A percentile compares a stretch with the other conserved stretches of the same genome.
Conservation (phyloP, 768 basidiomycete genomes). For the Lepiota subincarnata region DNA sequence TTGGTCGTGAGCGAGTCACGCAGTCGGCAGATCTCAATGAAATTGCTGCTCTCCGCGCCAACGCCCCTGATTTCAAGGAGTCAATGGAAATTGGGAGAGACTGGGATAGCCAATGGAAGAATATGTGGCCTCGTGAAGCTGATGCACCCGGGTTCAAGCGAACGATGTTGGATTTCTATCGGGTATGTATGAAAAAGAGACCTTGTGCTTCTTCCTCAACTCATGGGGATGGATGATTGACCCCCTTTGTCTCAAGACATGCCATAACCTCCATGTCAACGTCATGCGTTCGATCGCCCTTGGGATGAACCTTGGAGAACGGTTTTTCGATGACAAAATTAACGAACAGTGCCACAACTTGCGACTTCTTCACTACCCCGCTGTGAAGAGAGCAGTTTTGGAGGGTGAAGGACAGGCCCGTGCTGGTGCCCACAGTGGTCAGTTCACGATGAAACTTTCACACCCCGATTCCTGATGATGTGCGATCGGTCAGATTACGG, state of each 20-base stretch:
- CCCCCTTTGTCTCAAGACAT: conserved; percentile 40
- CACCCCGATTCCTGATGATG: background rate
- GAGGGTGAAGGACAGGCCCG: conserved; percentile 66
- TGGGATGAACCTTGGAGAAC: conserved; percentile 68
- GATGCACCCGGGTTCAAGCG: conserved; percentile 64
- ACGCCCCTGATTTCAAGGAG: conserved; percentile 81
- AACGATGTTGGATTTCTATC: conserved; percentile 74
- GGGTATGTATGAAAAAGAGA: conserved; percentile 32
- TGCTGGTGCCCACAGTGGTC: conserved; percentile 79
- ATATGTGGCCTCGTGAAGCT: conserved; percentile 70
- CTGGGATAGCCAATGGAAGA: conserved; percentile 73
- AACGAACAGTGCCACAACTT: conserved; percentile 79
- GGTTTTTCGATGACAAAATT: conserved; percentile 73
- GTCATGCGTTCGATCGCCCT: conserved; percentile 87
- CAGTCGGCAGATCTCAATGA: conserved; percentile 66
- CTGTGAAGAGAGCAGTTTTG: conserved; percentile 58
- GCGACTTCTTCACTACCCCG: conserved; percentile 75
- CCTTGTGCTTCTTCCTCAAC: background rate
- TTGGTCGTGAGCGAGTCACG: conserved; percentile 81
- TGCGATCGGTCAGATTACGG: conserved; percentile 55
- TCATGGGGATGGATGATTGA: conserved; percentile 3
- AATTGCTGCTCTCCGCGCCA: conserved; percentile 68
- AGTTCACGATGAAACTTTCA: conserved; percentile 12
- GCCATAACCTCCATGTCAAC: conserved; percentile 68
- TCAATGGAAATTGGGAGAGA: conserved; percentile 88